Base-by-base conservation (phyloP, 129 eudicot species). In the Arctium lappa region DNA sequence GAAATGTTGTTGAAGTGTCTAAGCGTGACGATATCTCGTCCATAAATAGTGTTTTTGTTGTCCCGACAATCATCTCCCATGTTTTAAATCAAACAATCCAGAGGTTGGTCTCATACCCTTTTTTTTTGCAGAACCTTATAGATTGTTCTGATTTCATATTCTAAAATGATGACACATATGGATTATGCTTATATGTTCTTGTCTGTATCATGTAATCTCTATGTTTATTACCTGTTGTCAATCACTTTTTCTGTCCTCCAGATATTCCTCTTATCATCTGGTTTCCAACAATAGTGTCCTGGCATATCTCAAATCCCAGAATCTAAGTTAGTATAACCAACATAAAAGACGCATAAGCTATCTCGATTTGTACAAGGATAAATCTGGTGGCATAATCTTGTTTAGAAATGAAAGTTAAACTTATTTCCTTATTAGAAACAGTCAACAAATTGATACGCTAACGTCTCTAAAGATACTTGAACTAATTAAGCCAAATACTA, bases 21-120 rank as follows among this genome's bases (percentile, higher is more conserved):
- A 95, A 88, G 56, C 99, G 98, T 2, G 98, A 93, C 79, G 99
- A 93, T 88, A 95, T 95, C 86, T 95, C 99, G 65, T 95, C 99
- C 99, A 95, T 93, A 83, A 95, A 89, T 62, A 95, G 82, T 31
- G 91, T 80, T 68, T 90, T 95, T 53, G 98, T 86, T 31, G 98
- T 94, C 62, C 99, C 99, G 22, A 95, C 99, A 27, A 95, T 86
- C 95, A 95, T 91, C 82, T 95, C 99, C 30, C 99, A 97, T 79
- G 83, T 84, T 72, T 71, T 32, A 22, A 30, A 69, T 71, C 34
- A 77, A 70, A 27, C 1, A 22, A 32, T 38, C 22, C 18, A 53
- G n/a, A 15, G 50, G 56, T 46, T 46, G 56, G 56, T 46, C 15
- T 22, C 27, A 22, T 22, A 22, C 27, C 27, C 27, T 22, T 22